Conservation (phyloP, 148 eudicot species). For the Amaranthus hypochondriacus region DNA sequence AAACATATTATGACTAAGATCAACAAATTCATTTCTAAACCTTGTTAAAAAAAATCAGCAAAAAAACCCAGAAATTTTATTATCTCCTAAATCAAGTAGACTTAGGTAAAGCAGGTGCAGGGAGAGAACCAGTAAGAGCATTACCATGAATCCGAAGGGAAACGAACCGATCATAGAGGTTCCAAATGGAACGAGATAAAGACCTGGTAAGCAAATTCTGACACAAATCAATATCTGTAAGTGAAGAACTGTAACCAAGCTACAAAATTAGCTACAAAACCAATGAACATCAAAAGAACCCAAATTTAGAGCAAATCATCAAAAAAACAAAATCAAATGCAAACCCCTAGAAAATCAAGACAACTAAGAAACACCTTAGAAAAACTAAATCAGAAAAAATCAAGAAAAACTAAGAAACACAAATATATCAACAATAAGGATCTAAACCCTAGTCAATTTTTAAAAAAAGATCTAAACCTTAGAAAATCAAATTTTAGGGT, state of each 20-base stretch:
- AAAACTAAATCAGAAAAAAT: too few species aligned
- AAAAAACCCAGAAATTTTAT: conserved; percentile 55
- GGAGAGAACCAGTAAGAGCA: conserved; percentile 58
- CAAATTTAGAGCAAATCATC: too few species aligned
- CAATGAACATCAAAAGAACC: too few species aligned
- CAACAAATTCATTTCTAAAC: conserved; percentile 54
- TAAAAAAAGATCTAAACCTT: too few species aligned
- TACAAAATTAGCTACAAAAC: too few species aligned
- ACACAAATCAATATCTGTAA: conserved; percentile 65
- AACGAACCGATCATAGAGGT: conserved; percentile 65
- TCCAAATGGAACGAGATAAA: conserved; percentile 75
- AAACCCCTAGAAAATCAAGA: too few species aligned
- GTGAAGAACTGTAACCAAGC: conserved; percentile 75
- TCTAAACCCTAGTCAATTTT: too few species aligned
- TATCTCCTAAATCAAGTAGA: conserved; percentile 79
- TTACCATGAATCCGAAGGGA: conserved; percentile 66
- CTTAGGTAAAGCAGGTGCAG: conserved; percentile 80
- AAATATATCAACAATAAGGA: too few species aligned
- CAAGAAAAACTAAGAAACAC: too few species aligned
- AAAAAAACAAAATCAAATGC: too few species aligned
- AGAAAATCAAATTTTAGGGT: too few species aligned
- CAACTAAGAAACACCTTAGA: too few species aligned
- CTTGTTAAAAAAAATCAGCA: conserved; percentile 62
- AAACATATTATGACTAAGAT: conserved; percentile 59
- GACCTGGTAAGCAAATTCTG: conserved; percentile 59